Evolutionary conservation across 495 filamentous ascomycete species (phyloP).

Genomic region (Gamarada debralockiae): DNA sequence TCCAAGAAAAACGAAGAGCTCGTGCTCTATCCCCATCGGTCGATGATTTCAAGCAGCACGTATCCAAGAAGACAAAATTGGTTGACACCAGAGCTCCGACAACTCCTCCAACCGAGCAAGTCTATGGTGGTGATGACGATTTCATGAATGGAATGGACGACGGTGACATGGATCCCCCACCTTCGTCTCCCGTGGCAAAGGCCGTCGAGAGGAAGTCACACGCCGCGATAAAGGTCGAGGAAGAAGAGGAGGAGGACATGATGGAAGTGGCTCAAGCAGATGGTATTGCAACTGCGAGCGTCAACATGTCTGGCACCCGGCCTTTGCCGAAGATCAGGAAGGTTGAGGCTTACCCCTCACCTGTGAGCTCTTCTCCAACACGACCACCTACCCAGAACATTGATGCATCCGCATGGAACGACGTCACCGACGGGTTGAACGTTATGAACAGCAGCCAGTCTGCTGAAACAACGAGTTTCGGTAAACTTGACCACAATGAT

Average conservation of each 20-base stretch:
- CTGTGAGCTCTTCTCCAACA: slow-evolving; percentile 72
- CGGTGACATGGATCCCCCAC: slow-evolving; percentile 73
- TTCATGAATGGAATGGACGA: slow-evolving; percentile 40
- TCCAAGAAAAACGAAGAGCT: slow-evolving; percentile 69
- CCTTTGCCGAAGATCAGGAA: slow-evolving; percentile 74
- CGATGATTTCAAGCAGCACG: slow-evolving; percentile 36
- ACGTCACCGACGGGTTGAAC: slow-evolving; percentile 82
- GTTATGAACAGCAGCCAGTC: slow-evolving; percentile 64
- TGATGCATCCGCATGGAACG: slow-evolving; percentile 85
- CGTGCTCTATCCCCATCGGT: slow-evolving; percentile 75
- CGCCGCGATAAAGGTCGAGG: slow-evolving; percentile 53
- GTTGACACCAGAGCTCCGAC: slow-evolving; percentile 33
- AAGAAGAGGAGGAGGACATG: slow-evolving; percentile 73
- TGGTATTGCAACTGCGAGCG: slow-evolving; percentile 59
- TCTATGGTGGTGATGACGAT: slow-evolving; percentile 46
- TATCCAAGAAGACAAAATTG: slow-evolving; percentile 47
- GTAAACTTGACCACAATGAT: slow-evolving; percentile 76
- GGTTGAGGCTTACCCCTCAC: slow-evolving; percentile 56
- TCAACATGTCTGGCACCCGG: slow-evolving; percentile 85
- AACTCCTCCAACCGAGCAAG: slow-evolving; percentile 42
- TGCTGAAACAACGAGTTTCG: slow-evolving; percentile 57
- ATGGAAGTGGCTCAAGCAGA: slow-evolving; percentile 77
- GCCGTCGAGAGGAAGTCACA: slow-evolving; percentile 70
- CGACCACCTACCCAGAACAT: slow-evolving; percentile 53
- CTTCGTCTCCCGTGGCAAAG: slow-evolving; percentile 83